Base-by-base conservation (phyloP, 2,329 filamentous ascomycete species). In the Pestalotiopsis sp. region DNA sequence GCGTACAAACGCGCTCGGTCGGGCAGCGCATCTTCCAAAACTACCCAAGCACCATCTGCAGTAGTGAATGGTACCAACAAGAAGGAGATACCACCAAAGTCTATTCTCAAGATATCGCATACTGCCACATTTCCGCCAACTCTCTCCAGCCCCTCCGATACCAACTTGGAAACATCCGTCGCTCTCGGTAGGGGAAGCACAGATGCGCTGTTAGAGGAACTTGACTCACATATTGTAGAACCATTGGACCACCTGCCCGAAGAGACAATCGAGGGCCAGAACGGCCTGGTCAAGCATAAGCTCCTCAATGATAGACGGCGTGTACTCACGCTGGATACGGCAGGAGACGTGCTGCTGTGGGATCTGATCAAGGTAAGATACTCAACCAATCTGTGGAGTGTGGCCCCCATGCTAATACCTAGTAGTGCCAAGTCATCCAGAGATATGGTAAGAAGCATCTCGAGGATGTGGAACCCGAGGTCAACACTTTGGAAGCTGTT, bases 371-470 rank as follows among this genome's bases (percentile, higher is more conserved):
- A 92, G 84, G 93, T 95, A 82, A 72, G 84, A 75, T 9, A 38
- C 9, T 36, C 25, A 31, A 60, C 23, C 25, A 11, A 60, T n/a
- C 9, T 60, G 17, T 27, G 31, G 25, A 2, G 25, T 14, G 57
- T 60, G 7, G 45, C 1, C 17, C 1, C 3, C 17, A n/a, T 52
- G n/a, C 62, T 52, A 52, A 25, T 14, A n/a, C 40, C 40, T n/a
- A 25, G 3, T 25, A 96, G 91, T 98, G 96, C 78, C 87, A 92
- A 76, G 94, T 94, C 0, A 90, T 98, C 67, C 89, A 93, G 79
- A 94, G 92, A n/a, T 99, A 96, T 80, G 96, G 96, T 58, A 98
- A 98, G 82, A 90, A 92, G 59, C 93, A 98, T 80, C 86, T 99
- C 3, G 95, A 98, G 76, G 95, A 98, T 78, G 94, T 99, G 9